Evolutionary conservation across 2,329 filamentous ascomycete genomes (phyloP), one percentile per base, ranked within the genome.

Genomic region (Nemania abortiva): DNA sequence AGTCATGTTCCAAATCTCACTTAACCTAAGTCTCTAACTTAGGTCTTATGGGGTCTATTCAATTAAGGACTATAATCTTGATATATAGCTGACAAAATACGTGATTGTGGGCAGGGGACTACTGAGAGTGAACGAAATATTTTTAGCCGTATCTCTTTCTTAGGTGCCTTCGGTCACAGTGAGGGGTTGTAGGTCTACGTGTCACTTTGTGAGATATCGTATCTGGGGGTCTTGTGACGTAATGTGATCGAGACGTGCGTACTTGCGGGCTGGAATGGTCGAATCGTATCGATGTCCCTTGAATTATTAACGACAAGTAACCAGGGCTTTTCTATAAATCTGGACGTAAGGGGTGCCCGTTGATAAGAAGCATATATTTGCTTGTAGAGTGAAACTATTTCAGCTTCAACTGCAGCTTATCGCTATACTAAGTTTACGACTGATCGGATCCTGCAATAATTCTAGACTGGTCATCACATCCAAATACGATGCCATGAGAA

Each of bases 21-120:
- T 52, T 13, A 22, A 27, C 22, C 29, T 27, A 6, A 52, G 22
- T 22, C 49, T 27, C 29, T 52, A 22, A 52, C 10, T 27, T 3
- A 52, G 22, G 22, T 29, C 22, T 29, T 10, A 22, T 6, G 49
- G 29, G 22, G 29, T 52, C 22, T 52, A 22, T 3, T 52, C 22
- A 10, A 52, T 29, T 6, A 22, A 22, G 20, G 22, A 52, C 20
- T 52, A 6, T 10, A 22, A 52, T 10, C 49, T 52, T 6, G 49
- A 27, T 27, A 52, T 52, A 22, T 52, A 52, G 49, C 49, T 22
- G 22, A 29, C 49, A 22, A 52, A 52, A 52, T 52, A 22, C 27
- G 29, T 15, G 29, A 52, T 52, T 2, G 49, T 22, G 13, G 29
- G 49, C 27, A 22, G 49, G 20, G 4, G 20, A 29, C 49, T 22